phyloP scores from a whole-genome alignment of 1,139 yeast genomes.

The Yamadazyma triangularis region DNA sequence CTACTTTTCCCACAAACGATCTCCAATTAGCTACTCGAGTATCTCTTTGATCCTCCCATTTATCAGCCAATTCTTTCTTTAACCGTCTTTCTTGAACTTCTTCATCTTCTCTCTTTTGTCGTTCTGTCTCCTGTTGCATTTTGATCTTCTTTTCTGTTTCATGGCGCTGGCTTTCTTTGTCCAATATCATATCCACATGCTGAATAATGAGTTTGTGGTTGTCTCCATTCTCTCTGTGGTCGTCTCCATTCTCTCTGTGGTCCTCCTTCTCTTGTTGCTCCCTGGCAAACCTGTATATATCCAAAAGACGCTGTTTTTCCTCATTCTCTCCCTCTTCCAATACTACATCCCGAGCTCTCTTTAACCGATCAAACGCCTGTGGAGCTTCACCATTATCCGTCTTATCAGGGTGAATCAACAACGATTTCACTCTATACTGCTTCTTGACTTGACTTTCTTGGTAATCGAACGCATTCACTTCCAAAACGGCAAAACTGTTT shows the following conservation, averaged over 20 bases:
- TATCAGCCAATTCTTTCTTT: conserved; percentile 38
- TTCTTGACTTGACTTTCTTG: conserved; percentile 33
- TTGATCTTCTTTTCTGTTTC: not conserved
- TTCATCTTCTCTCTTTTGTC: conserved; percentile 18
- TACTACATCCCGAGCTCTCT: conserved; percentile 31
- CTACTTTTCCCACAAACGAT: conserved; percentile 39
- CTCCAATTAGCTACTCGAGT: conserved; percentile 62
- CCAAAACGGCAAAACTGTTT: conserved; percentile 56
- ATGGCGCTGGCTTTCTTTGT: conserved; percentile 14
- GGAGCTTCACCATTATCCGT: conserved; percentile 52
- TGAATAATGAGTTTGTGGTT: no score
- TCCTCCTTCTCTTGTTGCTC: no score
- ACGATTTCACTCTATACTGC: conserved; percentile 53
- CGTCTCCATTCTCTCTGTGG: no score
- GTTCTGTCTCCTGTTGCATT: conserved; percentile 15
- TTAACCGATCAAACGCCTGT: conserved; percentile 54
- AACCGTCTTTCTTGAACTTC: conserved; percentile 21
- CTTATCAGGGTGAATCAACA: conserved; percentile 69
- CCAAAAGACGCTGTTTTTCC: conserved; percentile 35
- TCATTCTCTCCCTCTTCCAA: conserved; percentile 17
- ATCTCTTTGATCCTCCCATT: conserved; percentile 65
- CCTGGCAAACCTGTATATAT: conserved; percentile 35
- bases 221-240: no score
- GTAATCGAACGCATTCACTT: conserved; percentile 42
- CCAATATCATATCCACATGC: conserved; percentile 21